Evolutionary conservation across 768 basidiomycete species (phyloP), one percentile per base, ranked within the genome.

Genomic region (Melanogaster broomeanus): DNA sequence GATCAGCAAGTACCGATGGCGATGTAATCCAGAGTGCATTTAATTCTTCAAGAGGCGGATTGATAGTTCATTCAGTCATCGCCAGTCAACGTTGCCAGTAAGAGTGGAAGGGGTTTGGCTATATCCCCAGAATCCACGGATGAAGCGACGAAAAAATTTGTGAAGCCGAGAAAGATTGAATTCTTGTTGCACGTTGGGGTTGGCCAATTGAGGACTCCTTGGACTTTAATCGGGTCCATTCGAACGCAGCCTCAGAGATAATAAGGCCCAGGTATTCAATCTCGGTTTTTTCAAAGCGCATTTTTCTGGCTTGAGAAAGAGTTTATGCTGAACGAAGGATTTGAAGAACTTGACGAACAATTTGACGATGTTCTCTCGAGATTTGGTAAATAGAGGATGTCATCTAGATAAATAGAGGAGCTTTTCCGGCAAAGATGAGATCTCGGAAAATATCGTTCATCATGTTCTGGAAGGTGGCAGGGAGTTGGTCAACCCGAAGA

Each of bases 131-230:
- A 69, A 80, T 4, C 63, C 42, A 0, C 42, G 4, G 16, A 76
- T 71, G 47, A 75, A 76, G 2, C 56, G 35, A 3, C 64, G 37
- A 43, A 77, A 52, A n/a, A n/a, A n/a, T n/a, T n/a, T n/a, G n/a
- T n/a, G n/a, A n/a, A n/a, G n/a, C n/a, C n/a, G n/a, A n/a, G 51
- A 80, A 81, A 21, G 64, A 59, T 48, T 72, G 74, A 0, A 77
- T 34, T 6, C 12, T 61, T 60, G 3, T 72, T 59, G 1, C 41
- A 72, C 2, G 35, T 55, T 1, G 43, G 47, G 0, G 5, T 3
- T 8, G 46, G 52, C 55, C 55, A 57, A 2, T 51, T 10, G 1
- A 13, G n/a, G 13, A 57, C 45, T 1, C 38, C 39, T 2, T 42
- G 13, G 4, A 57, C 43, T n/a, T 57, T 57, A 1, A 34, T 7